phyloP scores from a whole-genome alignment of 202 grass and related monocot species.

The Cymbopogon flexuosus region DNA sequence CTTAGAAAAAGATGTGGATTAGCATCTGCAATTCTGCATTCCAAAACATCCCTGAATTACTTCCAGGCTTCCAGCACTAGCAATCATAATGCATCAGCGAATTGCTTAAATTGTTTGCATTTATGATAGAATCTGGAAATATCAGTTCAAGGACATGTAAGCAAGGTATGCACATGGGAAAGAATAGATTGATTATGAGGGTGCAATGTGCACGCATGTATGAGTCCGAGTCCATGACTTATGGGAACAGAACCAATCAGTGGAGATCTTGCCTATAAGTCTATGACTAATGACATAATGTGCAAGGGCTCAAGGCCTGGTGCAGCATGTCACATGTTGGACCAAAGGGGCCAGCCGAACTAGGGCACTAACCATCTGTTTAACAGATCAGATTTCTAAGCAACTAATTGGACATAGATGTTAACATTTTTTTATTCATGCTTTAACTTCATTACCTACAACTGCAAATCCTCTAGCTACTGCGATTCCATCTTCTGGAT shows the following conservation, averaged over 20 bases:
- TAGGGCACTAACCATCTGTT: neutral
- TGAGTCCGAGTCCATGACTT: neutral
- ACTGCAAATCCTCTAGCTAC: neutral
- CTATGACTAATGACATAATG: neutral
- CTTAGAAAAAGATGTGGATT: neutral
- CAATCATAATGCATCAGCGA: constrained; percentile 19
- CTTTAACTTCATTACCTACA: neutral
- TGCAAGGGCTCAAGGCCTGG: neutral
- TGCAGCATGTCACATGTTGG: neutral
- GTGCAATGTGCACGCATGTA: neutral
- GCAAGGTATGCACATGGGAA: neutral
- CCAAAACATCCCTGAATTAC: neutral
- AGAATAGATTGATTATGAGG: neutral
- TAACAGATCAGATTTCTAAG: neutral
- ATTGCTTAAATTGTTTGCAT: constrained; percentile 2
- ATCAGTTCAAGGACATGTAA: neutral
- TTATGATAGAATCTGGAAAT: neutral
- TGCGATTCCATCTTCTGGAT: neutral
- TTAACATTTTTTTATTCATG: neutral
- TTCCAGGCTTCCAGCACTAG: constrained; percentile 19
- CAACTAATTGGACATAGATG: neutral
- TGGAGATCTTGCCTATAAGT: neutral
- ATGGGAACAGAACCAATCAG: neutral
- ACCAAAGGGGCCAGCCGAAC: neutral
- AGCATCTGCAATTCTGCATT: neutral